phyloP scores from a whole-genome alignment of 495 filamentous ascomycete genomes.

The Penicillium coprophilum region DNA sequence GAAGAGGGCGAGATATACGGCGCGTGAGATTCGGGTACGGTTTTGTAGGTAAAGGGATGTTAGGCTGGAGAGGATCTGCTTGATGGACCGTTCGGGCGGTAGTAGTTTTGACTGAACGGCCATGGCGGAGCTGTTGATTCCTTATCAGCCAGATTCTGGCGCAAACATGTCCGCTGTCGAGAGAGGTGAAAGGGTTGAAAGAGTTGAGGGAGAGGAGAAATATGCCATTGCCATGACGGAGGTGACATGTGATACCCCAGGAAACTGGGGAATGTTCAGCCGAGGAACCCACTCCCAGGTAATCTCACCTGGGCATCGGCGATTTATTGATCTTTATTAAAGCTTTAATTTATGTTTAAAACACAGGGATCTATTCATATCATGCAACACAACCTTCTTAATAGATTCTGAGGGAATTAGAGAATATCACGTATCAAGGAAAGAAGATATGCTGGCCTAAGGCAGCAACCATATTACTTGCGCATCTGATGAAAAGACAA shows the following conservation, averaged over 20 bases:
- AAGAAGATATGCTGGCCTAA: neutral
- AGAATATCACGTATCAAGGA: too few species aligned
- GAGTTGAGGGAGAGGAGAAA: conserved; percentile 9
- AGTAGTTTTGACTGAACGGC: conserved; percentile 79
- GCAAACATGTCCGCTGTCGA: conserved; percentile 32
- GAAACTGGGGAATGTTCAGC: conserved; percentile 29
- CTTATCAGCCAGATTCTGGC: conserved; percentile 34
- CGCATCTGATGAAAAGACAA: neutral
- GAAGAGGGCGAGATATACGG: conserved; percentile 88
- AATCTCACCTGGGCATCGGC: neutral
- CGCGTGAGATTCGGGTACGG: conserved; percentile 86
- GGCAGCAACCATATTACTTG: neutral
- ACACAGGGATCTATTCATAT: too few species aligned
- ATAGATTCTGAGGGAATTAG: too few species aligned
- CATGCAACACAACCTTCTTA: too few species aligned
- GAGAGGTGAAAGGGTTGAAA: neutral
- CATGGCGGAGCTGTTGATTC: conserved; percentile 50
- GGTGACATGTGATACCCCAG: conserved; percentile 35
- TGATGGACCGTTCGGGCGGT: conserved; percentile 68
- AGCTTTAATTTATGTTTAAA: too few species aligned
- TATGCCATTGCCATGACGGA: conserved; percentile 17
- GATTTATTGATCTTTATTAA: neutral
- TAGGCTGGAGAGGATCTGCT: conserved; percentile 69
- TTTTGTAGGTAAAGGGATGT: conserved; percentile 76
- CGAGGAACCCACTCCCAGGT: conserved; percentile 21